Base-by-base conservation (phyloP, 2,329 filamentous ascomycete genomes). In the Ophiostoma himal-ulmi region DNA sequence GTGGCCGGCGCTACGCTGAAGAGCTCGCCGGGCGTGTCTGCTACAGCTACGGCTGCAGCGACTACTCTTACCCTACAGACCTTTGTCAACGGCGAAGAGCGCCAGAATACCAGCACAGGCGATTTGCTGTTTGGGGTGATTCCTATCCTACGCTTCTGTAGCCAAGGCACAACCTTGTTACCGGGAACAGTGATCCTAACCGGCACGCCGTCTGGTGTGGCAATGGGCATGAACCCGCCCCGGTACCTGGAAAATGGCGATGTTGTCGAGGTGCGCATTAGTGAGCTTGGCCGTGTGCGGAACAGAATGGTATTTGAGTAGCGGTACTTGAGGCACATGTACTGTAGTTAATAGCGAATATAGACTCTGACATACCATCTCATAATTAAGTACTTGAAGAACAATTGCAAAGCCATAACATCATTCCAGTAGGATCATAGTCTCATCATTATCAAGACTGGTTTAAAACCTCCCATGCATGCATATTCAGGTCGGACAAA, bases 1-100 rank as follows among this genome's bases (percentile, higher is more conserved):
- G 82, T 87, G 1, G 52, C 52, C 17, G 52, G 52, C 20, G n/a
- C 20, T 7, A 20, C 44, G 3, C 44, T 48, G 17, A 48, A 48
- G 44, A 48, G 44, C 44, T 48, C 44, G 17, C 17, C 17, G 44
- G 44, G 44, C 44, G 44, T 48, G 44, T 48, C 44, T 17, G 44
- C 17, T 20, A 48, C 44, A 48, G 44, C 44, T 20, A 48, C 44
- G 14, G 44, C 44, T 48, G 44, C 44, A 48, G 44, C 44, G 17
- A 48, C 44, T 20, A 48, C 44, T 1, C 44, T 48, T 20, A 48
- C 44, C 17, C 44, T 48, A 8, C 44, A 48, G 44, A 48, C 44
- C 11, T 48, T 48, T 48, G 44, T 48, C 17, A 48, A 48, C 5
- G 44, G 44, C 17, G 44, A 48, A 48, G 44, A 48, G 44, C 44